Evolutionary conservation across 2,329 filamentous ascomycete species (phyloP).

Genomic region (Dactylellina leptospora): DNA sequence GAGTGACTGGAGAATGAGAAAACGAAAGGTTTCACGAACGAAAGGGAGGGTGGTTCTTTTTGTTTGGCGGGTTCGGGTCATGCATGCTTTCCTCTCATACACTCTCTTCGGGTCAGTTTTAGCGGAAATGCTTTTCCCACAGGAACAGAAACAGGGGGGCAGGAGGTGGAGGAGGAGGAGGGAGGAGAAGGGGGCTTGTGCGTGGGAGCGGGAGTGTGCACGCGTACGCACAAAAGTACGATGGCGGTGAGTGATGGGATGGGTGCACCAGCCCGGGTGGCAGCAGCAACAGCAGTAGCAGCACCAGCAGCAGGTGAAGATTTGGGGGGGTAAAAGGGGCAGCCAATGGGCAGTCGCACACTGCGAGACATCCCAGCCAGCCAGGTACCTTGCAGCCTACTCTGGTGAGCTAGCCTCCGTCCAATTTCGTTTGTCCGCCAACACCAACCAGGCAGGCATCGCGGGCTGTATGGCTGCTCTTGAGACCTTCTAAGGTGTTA

Average conservation of each 20-base stretch:
- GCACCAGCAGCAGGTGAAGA: too few species aligned
- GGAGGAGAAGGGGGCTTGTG: conserved; percentile 6
- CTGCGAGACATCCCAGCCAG: conserved; percentile 25
- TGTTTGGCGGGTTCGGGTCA: conserved; percentile 17
- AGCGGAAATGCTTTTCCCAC: conserved; percentile 44
- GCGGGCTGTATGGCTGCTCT: neutral
- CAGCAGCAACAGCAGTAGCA: too few species aligned
- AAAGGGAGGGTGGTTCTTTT: conserved; percentile 47
- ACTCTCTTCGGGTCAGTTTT: conserved; percentile 54
- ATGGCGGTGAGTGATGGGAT: too few species aligned
- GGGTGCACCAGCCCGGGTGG: conserved; percentile 10
- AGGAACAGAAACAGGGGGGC: conserved; percentile 1
- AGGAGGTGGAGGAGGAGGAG: neutral
- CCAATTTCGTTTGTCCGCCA: conserved; percentile 38
- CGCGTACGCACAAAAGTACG: too few species aligned
- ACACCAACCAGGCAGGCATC: conserved; percentile 13
- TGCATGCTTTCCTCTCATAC: conserved; percentile 24
- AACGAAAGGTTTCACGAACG: conserved; percentile 25
- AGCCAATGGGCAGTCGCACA: conserved; percentile 26
- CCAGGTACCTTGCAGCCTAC: conserved; percentile 42
- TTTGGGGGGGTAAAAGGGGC: conserved; percentile 18
- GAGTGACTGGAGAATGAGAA: conserved; percentile 35
- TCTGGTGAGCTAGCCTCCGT: conserved; percentile 33
- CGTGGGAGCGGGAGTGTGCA: neutral
- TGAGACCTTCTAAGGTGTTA: too few species aligned